Base-by-base conservation (phyloP, 2,329 filamentous ascomycete genomes). In the Parascedosporium putredinis region DNA sequence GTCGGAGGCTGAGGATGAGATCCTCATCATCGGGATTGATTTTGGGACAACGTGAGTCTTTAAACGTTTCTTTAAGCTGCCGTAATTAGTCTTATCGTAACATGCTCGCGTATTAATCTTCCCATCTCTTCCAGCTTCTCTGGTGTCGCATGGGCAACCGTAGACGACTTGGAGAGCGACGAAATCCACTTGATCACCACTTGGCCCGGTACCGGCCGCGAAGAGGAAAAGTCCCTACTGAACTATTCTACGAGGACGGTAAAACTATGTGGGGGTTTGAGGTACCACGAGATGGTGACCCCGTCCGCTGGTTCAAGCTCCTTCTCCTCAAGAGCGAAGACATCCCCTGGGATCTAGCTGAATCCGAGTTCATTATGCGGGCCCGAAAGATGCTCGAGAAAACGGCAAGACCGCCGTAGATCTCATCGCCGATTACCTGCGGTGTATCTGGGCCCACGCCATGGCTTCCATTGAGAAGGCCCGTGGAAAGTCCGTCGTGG, bases 11-110 rank as follows among this genome's bases (percentile, higher is more conserved):
- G 33, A 34, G 0, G 52, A 52, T n/a, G 53, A 60, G 33, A 20
- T 18, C 0, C 57, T 71, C 2, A 54, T 69, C 16, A 54, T 72
- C 2, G 67, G 70, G 0, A 62, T 75, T 5, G 71, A 74, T 34
- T 73, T 74, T 43, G 71, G 70, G 1, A 74, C 72, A 0, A 74
- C 70, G 58, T 71, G 52, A 51, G 64, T 55, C 2, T 4, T 7
- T 1, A 4, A 6, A 6, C 25, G 22, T 23, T 20, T 5, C n/a
- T 22, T 31, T 22, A 8, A 27, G 43, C 40, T 16, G 18, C n/a
- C 23, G n/a, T n/a, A n/a, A n/a, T n/a, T n/a, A n/a, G n/a, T n/a
- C n/a, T n/a, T n/a, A n/a, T n/a, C n/a, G n/a, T n/a, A n/a, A n/a
- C n/a, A n/a, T 7, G 18, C 18, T 16, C 22, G 16, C 23, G n/a